These are phyloP conservation scores for Lactarius psammicola DNA, from an alignment of 768 basidiomycete species.

Conservation along the genomic window DNA sequence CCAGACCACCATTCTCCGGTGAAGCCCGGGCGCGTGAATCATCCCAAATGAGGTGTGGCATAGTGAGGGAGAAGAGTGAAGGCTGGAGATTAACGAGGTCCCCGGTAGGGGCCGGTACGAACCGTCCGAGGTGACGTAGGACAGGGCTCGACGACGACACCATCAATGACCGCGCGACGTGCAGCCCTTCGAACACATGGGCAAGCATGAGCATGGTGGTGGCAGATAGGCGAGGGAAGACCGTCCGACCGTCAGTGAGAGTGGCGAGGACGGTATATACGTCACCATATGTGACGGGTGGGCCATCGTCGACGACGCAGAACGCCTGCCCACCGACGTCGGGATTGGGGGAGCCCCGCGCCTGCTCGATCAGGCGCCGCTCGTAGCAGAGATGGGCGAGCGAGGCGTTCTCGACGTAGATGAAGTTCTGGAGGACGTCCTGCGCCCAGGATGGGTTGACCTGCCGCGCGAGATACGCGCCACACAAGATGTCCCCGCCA, in stretches of 20 bases:
- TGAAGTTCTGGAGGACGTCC: slow-evolving; percentile 58
- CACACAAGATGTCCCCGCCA: slow-evolving; percentile 68
- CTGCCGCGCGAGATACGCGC: slow-evolving; percentile 58
- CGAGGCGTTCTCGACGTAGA: slow-evolving; percentile 76
- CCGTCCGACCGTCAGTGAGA: slow-evolving; percentile 55
- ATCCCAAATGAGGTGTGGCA: slow-evolving; percentile 41
- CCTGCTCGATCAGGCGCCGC: slow-evolving; percentile 58
- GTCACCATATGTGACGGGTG: slow-evolving; percentile 62
- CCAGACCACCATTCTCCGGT: slow-evolving; percentile 40
- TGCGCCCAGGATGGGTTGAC: slow-evolving; percentile 62
- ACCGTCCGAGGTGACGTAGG: slow-evolving; percentile 35
- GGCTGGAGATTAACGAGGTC: slow-evolving; percentile 43
- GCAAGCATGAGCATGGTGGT: slow-evolving; percentile 66
- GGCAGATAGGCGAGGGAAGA: slow-evolving; percentile 55
- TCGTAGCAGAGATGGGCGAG: slow-evolving; percentile 73
- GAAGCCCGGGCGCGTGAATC: slow-evolving; percentile 40
- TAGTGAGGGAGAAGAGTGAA: slow-evolving; percentile 38
- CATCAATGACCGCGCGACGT: slow-evolving; percentile 34
- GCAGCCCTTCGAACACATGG: slow-evolving; percentile 53
- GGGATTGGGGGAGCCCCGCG: slow-evolving; percentile 44
- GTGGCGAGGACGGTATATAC: slow-evolving; percentile 53
- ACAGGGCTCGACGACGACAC: slow-evolving; percentile 34
- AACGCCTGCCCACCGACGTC: slow-evolving; percentile 77
- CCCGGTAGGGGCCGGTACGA: slow-evolving; percentile 33
- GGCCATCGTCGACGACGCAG: slow-evolving; percentile 62